Evolutionary conservation across 1,139 yeast genomes (phyloP).

Genomic region (Kazachstania sp.): DNA sequence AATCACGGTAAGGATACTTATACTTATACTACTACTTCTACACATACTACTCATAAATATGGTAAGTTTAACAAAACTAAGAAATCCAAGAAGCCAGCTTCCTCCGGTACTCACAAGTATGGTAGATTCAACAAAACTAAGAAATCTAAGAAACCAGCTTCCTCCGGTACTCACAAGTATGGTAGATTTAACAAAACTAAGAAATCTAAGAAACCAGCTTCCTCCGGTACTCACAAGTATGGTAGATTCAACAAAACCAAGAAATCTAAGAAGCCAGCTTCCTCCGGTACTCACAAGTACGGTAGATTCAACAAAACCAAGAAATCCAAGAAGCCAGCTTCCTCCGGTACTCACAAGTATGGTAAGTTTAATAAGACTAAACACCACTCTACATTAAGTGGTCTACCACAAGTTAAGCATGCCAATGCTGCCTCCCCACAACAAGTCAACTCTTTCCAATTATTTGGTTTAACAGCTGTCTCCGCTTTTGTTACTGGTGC

Average conservation of each 20-base stretch:
- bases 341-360: slow-evolving; percentile 37
- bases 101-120: slow-evolving; percentile 37
- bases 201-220: too few species aligned
- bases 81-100: slow-evolving; percentile 16
- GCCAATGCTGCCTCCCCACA: slow-evolving; percentile 25
- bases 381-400: slow-evolving; percentile 16
- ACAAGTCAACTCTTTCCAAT: slow-evolving; percentile 18
- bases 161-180: slow-evolving; percentile 38
- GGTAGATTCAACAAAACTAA: slow-evolving; percentile 48
- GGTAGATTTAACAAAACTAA: too few species aligned
- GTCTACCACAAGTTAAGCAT: slow-evolving; percentile 2
- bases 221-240: slow-evolving; percentile 37
- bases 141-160: slow-evolving; percentile 16
- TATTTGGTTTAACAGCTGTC: slow-evolving; percentile 31
- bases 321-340: slow-evolving; percentile 16
- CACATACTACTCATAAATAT: slow-evolving; percentile 38
- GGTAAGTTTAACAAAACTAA: slow-evolving; percentile 46
- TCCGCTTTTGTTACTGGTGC: slow-evolving; percentile 35
- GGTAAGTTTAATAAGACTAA: slow-evolving; percentile 48
- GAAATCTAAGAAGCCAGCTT: slow-evolving; percentile 16
- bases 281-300: slow-evolving; percentile 38
- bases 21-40: slow-evolving; percentile 26
- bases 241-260: slow-evolving; percentile 48
- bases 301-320: slow-evolving; percentile 46
- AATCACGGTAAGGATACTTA: slow-evolving; percentile 2